Base-by-base conservation (phyloP, 106 monocot species). In the Phalaenopsis aphrodite region DNA sequence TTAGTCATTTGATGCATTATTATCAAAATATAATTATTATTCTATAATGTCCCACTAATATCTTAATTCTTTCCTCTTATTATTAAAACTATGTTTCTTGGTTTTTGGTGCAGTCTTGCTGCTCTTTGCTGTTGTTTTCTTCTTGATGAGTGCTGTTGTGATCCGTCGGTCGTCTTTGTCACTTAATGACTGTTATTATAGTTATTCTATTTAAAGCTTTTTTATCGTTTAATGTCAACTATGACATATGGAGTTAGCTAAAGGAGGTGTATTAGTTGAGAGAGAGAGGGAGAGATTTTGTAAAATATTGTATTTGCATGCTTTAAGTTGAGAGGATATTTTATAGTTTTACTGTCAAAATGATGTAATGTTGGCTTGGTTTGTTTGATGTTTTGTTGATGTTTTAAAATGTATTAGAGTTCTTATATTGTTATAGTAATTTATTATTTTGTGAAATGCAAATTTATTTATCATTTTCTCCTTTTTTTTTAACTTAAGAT, bases 121-220 rank as follows among this genome's bases (percentile, higher is more conserved):
- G 88, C 90, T 76, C 82, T 90, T 5, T 90, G 90, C 84, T 91
- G 90, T 80, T 91, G 90, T 86, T 91, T 83, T 46, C 86, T 91
- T 42, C 11, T 91, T 18, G 90, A 91, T 58, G 90, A 91, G 82
- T 91, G 88, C 76, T 91, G 90, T 82, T 91, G 87, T 42, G 90
- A 91, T 82, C 90, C 90, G 3, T 91, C 87, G 42, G 66, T 86
- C 65, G 79, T 84, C 42, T 82, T 82, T 71, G 45, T 84, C 21
- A 77, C 58, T 48, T 87, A 41, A 86, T 82, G 6, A 2, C 6
- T 74, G 16, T 69, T 38, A 69, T 15, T 19, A 4, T 39, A 38
- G 69, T 15, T 37, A 10, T 69, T 39, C 69, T 39, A 39, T 69
- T 65, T 1, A 52, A 52, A 52, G 15, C 15, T 52, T 52, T 52